A percentile compares a stretch with the other conserved stretches of the same genome.
Conservation (phyloP, 202 grass and related monocot genomes). For the Elaeis oleifera region DNA sequence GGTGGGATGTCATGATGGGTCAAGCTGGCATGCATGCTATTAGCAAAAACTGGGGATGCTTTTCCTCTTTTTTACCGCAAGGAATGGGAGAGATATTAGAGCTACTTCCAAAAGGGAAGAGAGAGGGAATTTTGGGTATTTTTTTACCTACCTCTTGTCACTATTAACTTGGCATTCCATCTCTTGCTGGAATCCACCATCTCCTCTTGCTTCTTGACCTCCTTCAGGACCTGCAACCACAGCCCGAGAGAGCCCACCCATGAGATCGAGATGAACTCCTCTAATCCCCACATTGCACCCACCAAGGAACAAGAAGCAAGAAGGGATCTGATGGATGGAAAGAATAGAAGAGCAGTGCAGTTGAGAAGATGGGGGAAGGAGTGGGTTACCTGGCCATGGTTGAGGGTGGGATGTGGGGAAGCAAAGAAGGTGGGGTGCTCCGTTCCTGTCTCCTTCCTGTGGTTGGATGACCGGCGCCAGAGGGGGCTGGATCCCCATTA, state of each 20-base stretch:
- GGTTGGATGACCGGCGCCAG: background rate
- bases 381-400: background rate
- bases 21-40: constrained; percentile 18
- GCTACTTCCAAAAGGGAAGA: constrained; percentile 7
- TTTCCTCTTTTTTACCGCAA: constrained; percentile 7
- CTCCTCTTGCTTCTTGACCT: constrained; percentile 12
- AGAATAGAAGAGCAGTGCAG: background rate
- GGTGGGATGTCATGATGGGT: constrained; percentile 10
- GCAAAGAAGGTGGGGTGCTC: background rate
- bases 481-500: background rate
- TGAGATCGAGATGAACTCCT: background rate
- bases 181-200: constrained; percentile 10
- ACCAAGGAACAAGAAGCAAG: background rate
- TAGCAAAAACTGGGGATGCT: constrained; percentile 12
- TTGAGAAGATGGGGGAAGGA: background rate
- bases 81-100: background rate
- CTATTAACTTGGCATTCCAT: constrained; percentile 7
- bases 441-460: too few relatives aligned
- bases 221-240: constrained; percentile 12
- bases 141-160: constrained; percentile 21
- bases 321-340: background rate
- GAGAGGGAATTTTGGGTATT: background rate
- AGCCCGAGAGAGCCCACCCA: background rate
- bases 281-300: constrained; percentile 1
- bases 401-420: background rate